Percentiles rank a stretch among this genome's conserved stretches.
These are phyloP conservation scores for Camelina sativa DNA, from an alignment of 345 rosid genomes.

Conservation along the genomic window DNA sequence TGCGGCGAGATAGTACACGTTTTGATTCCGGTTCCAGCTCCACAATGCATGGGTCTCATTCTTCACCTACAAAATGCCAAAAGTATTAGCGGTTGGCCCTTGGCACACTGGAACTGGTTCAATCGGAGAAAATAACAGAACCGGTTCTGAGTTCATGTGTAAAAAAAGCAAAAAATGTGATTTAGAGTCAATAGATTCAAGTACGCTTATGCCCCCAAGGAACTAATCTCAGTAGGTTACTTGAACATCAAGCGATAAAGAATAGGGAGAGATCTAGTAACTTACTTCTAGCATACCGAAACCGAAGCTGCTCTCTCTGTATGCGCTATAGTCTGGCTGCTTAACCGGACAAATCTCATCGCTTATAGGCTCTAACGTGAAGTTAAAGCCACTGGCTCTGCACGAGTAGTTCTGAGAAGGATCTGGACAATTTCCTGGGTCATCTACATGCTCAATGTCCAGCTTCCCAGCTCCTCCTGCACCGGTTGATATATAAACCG, in stretches of 20 bases:
- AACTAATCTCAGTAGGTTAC: constrained; percentile 4
- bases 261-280: neutral
- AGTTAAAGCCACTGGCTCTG: constrained; percentile 65
- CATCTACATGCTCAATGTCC: constrained; percentile 74
- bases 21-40: constrained; percentile 86
- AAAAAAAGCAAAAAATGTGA: neutral
- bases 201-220: neutral
- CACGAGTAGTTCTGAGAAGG: constrained; percentile 45
- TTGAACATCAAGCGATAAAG: constrained; percentile 20
- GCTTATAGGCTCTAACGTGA: constrained; percentile 65
- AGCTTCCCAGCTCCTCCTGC: constrained; percentile 82
- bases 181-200: neutral
- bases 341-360: constrained; percentile 68
- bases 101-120: neutral
- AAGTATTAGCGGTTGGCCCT: neutral
- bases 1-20: constrained; percentile 46
- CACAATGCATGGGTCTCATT: constrained; percentile 86
- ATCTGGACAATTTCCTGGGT: constrained; percentile 78
- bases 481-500: constrained; percentile 73
- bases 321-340: constrained; percentile 91
- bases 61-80: constrained; percentile 56
- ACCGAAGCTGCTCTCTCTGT: constrained; percentile 93
- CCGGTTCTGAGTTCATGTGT: constrained; percentile 9
- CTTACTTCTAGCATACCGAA: constrained; percentile 86
- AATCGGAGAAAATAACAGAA: neutral